Conservation (phyloP, 352 stramenopile genomes). For the Blastocystis sp. region DNA sequence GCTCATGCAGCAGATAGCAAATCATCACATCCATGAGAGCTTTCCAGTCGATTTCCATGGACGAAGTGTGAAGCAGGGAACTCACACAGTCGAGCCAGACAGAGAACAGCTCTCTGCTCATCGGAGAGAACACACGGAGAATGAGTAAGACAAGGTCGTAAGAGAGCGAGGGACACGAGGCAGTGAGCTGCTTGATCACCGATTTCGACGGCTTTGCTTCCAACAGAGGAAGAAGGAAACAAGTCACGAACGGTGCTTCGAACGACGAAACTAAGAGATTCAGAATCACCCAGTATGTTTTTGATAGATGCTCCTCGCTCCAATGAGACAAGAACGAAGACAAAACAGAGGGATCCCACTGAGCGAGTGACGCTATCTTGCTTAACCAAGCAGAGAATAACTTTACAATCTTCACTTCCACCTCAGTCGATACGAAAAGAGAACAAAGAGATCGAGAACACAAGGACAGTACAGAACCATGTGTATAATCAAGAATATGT, state of each 20-base stretch:
- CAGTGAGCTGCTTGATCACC: not conserved
- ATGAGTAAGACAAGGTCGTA: not conserved
- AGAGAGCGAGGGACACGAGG: not conserved
- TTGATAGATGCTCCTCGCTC: not conserved
- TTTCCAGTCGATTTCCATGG: not conserved
- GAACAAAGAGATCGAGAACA: not conserved
- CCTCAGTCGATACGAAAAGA: not conserved
- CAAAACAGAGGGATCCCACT: not conserved
- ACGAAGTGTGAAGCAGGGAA: not conserved
- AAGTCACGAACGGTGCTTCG: not conserved
- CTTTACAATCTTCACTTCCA: not conserved
- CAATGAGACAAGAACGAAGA: not conserved
- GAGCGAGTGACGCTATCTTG: not conserved
- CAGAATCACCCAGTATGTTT: not conserved
- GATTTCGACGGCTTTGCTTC: not conserved
- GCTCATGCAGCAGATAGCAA: not conserved
- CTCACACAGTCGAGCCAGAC: slow-evolving; percentile 4
- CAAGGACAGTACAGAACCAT: not conserved
- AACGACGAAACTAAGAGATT: not conserved
- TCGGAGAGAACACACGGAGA: not conserved
- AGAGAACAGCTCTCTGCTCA: not conserved
- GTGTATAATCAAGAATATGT: not conserved
- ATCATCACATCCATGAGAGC: not conserved
- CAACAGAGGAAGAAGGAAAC: not conserved
- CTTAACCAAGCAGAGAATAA: not conserved